Percentiles rank a stretch among this genome's conserved stretches.
Evolutionary conservation across 257 asterid genomes (phyloP).

Genomic region (Knoxia roxburghii): DNA sequence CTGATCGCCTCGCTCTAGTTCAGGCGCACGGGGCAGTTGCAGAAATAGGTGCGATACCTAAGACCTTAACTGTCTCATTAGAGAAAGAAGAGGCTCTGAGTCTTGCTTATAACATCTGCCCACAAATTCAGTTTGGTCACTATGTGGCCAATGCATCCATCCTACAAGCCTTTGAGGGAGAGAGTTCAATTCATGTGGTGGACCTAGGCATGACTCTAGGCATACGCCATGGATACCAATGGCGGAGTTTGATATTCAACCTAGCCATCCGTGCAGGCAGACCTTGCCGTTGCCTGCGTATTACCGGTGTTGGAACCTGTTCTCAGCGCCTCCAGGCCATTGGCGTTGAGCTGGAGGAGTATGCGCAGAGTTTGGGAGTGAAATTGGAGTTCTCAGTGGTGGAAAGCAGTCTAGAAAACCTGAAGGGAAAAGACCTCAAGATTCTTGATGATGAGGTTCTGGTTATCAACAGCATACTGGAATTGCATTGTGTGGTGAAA

Average conservation of each 20-base stretch:
- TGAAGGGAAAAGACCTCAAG: slow-evolving; percentile 40
- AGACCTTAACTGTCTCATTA: not conserved
- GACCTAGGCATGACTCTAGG: slow-evolving; percentile 74
- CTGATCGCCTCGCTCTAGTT: slow-evolving; percentile 12
- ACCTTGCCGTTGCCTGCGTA: slow-evolving; percentile 31
- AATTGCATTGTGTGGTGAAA: slow-evolving; percentile 78
- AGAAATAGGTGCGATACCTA: slow-evolving; percentile 6
- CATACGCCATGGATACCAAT: slow-evolving; percentile 60
- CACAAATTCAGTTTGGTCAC: slow-evolving; percentile 63
- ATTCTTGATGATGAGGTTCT: slow-evolving; percentile 47
- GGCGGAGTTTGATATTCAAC: slow-evolving; percentile 53
- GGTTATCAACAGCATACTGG: slow-evolving; percentile 60
- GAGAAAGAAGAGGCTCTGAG: slow-evolving; percentile 47
- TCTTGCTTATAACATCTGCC: slow-evolving; percentile 51
- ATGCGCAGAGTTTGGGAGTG: slow-evolving; percentile 39
- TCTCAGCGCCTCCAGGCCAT: slow-evolving; percentile 29
- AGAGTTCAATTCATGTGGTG: slow-evolving; percentile 70
- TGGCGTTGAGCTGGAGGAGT: slow-evolving; percentile 54
- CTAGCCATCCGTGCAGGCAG: slow-evolving; percentile 38
- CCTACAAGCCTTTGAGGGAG: slow-evolving; percentile 88
- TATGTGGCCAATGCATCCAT: slow-evolving; percentile 58
- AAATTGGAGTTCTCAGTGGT: slow-evolving; percentile 46
- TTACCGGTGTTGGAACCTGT: slow-evolving; percentile 58
- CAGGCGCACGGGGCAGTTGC: slow-evolving; percentile 12
- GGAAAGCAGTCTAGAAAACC: slow-evolving; percentile 53